A percentile compares a stretch with the other conserved stretches of the same genome.
Conservation (phyloP, 345 rosid genomes). For the Physaria fendleri region DNA sequence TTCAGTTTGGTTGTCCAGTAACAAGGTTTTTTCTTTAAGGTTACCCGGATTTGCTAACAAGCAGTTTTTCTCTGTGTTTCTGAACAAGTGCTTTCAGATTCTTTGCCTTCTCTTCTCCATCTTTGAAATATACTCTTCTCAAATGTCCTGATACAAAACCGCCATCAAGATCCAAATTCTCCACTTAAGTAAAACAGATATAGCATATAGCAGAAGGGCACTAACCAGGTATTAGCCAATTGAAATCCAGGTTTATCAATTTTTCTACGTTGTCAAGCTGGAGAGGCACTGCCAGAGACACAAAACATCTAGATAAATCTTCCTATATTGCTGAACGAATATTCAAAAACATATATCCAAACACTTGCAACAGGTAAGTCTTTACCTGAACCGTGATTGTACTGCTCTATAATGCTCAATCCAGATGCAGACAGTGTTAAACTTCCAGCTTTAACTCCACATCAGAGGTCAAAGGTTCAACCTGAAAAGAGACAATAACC, state of each 20-base stretch:
- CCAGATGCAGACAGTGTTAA: conserved; percentile 18
- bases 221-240: conserved; percentile 28
- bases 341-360: background rate
- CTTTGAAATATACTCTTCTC: conserved; percentile 26
- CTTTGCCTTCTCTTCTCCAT: conserved; percentile 22
- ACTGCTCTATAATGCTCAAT: conserved; percentile 26
- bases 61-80: conserved; percentile 23
- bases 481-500: conserved; percentile 27
- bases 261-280: conserved; percentile 27
- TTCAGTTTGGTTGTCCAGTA: background rate
- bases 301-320: background rate
- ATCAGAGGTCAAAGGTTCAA: conserved; percentile 40
- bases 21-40: conserved; percentile 5
- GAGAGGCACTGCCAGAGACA: conserved; percentile 23
- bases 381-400: conserved; percentile 29
- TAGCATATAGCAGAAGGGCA: background rate
- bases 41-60: conserved; percentile 8
- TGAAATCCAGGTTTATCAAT: conserved; percentile 25
- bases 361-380: background rate
- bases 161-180: background rate
- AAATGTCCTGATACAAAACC: conserved; percentile 21
- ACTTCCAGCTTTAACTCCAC: conserved; percentile 53
- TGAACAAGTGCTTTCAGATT: conserved; percentile 24
- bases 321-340: background rate
- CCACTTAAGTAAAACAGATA: background rate